Base-by-base conservation (phyloP, 2,329 filamentous ascomycete genomes). In the Seiridium unicorne region DNA sequence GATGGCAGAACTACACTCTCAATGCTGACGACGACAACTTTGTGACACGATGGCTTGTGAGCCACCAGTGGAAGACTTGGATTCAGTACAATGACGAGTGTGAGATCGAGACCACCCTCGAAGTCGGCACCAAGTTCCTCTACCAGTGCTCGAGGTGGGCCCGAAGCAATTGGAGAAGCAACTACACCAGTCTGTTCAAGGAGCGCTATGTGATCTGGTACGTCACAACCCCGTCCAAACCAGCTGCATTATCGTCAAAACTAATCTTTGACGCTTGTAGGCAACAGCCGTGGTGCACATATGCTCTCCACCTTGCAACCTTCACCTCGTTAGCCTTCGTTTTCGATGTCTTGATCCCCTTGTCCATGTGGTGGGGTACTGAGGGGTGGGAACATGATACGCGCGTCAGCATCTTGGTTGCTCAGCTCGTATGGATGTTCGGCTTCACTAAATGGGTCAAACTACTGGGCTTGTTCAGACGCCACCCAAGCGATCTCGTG, bases 1-100 rank as follows among this genome's bases (percentile, higher is more conserved):
- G 89, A 67, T 97, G 92, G 92, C 85, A 89, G 54, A 88, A 89
- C 69, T 96, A 90, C 77, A 93, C 93, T 70, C 84, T 98, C 62
- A 97, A 97, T 72, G 93, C 94, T 34, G 94, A 98, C 75, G 94
- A 98, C 74, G 94, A 98, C 81, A 98, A 98, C 78, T 98, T 97
- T 78, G 92, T 98, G 68, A 97, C 94, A 5, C 89, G 94, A 60
- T 98, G 94, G 94, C 84, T 98, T 70, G 93, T 97, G 67, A 91
- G 88, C 65, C 90, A 97, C 78, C 85, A 89, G 66, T 96, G 92
- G 91, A 92, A 96, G 78, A 97, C 93, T 31, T 94, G 91, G 82
- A 91, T 97, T 75, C 94, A 98, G 78, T 97, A 97, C 77, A 89
- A 97, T 74, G 86, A 84, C 53, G 92, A 96, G 72, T 96, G 92